Evolutionary conservation across 345 rosid species (phyloP).

Genomic region (Lumnitzera littorea): DNA sequence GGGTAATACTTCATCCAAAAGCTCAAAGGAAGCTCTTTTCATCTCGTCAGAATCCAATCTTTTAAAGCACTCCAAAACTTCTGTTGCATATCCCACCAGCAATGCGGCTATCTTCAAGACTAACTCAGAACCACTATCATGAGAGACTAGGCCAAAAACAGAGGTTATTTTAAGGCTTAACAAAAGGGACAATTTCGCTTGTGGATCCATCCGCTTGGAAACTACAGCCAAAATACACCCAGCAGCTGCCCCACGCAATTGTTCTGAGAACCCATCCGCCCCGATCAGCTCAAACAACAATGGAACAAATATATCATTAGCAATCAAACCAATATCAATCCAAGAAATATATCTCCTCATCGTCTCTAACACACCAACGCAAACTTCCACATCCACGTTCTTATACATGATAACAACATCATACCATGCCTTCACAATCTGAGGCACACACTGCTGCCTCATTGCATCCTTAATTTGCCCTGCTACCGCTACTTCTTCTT

Average conservation of each 20-base stretch:
- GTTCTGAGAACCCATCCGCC: constrained; percentile 51
- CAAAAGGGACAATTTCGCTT: constrained; percentile 58
- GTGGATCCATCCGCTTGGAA: constrained; percentile 85
- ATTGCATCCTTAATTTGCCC: constrained; percentile 86
- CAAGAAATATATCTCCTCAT: constrained; percentile 83
- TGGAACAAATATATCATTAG: constrained; percentile 63
- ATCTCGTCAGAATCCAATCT: constrained; percentile 55
- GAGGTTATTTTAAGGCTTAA: constrained; percentile 57
- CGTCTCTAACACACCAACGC: constrained; percentile 59
- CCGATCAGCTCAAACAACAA: constrained; percentile 70
- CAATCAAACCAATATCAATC: constrained; percentile 87
- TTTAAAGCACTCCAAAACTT: constrained; percentile 79
- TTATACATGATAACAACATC: constrained; percentile 55
- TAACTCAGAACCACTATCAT: constrained; percentile 58
- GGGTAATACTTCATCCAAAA: constrained; percentile 84
- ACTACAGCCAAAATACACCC: constrained; percentile 80
- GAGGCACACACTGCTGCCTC: constrained; percentile 90
- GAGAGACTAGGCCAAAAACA: constrained; percentile 57
- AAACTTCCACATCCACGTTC: constrained; percentile 66
- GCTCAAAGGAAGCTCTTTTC: constrained; percentile 43
- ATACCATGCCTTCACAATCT: constrained; percentile 84
- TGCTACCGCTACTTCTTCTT: constrained; percentile 61
- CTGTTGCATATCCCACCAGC: constrained; percentile 77
- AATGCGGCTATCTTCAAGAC: constrained; percentile 51
- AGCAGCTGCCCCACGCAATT: constrained; percentile 76